These are phyloP conservation scores for Xylaria curta DNA, from an alignment of 495 filamentous ascomycete species.

Conservation along the genomic window DNA sequence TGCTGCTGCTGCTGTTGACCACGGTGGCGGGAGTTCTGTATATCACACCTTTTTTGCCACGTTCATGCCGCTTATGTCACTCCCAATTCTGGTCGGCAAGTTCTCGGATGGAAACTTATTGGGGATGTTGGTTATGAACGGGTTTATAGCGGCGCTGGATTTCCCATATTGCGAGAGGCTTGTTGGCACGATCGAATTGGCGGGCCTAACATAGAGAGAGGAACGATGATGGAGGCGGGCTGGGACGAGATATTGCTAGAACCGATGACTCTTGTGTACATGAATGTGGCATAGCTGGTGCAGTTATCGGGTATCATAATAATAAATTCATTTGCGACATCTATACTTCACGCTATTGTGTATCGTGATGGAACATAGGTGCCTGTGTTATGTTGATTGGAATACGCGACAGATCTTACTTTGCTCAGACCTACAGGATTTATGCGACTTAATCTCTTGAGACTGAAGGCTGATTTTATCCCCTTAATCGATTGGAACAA, in stretches of 20 bases:
- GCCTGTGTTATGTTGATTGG: neutral
- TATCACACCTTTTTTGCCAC: constrained; percentile 41
- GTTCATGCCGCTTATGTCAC: constrained; percentile 35
- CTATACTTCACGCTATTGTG: neutral
- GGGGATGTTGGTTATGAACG: constrained; percentile 34
- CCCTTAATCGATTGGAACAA: neutral
- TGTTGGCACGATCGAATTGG: constrained; percentile 17
- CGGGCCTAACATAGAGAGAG: neutral
- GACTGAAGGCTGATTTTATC: neutral
- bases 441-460: too few relatives aligned
- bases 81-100: constrained; percentile 23
- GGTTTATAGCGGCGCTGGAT: constrained; percentile 38
- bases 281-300: neutral
- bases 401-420: too few relatives aligned
- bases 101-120: constrained; percentile 17
- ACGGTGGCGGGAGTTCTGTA: constrained; percentile 41
- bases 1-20: constrained; percentile 33
- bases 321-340: constrained; percentile 12
- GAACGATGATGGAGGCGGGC: neutral
- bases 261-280: constrained; percentile 18
- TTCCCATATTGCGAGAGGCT: constrained; percentile 28
- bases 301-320: constrained; percentile 13
- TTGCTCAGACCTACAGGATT: neutral
- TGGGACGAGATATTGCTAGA: neutral
- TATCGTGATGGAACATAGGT: neutral